Evolutionary conservation across 495 filamentous ascomycete species (phyloP).

Genomic region (Xanthoparmelia taractica): DNA sequence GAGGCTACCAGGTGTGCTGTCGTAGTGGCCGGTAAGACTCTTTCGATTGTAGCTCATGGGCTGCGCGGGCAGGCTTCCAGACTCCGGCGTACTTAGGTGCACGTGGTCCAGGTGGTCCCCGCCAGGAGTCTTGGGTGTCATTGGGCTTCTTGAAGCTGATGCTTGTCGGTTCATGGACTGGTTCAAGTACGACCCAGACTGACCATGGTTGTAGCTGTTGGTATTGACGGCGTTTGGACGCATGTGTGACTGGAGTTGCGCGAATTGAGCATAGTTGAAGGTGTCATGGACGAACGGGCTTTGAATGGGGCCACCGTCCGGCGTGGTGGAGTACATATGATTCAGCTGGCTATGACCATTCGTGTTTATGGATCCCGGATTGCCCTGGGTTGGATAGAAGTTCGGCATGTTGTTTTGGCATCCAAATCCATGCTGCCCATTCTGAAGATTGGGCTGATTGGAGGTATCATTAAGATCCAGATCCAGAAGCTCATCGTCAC

Average conservation of each 20-base stretch:
- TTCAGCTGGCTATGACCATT: slow-evolving; percentile 52
- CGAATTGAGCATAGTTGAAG: slow-evolving; percentile 66
- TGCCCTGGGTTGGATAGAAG: slow-evolving; percentile 41
- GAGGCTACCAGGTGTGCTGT: slow-evolving; percentile 67
- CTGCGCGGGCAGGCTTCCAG: slow-evolving; percentile 63
- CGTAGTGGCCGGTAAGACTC: slow-evolving; percentile 74
- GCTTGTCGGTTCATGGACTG: slow-evolving; percentile 60
- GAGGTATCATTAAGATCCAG: slow-evolving; percentile 41
- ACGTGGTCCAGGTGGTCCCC: slow-evolving; percentile 48
- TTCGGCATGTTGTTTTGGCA: slow-evolving; percentile 35
- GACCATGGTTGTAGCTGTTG: slow-evolving; percentile 41
- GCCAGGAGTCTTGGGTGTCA: slow-evolving; percentile 69
- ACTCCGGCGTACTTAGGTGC: slow-evolving; percentile 55
- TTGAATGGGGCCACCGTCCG: slow-evolving; percentile 78
- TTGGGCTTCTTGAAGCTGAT: slow-evolving; percentile 63
- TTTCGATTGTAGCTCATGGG: slow-evolving; percentile 65
- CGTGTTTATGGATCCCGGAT: slow-evolving; percentile 39
- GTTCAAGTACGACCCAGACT: slow-evolving; percentile 50
- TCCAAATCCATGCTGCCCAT: slow-evolving; percentile 18
- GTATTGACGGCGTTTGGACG: slow-evolving; percentile 48
- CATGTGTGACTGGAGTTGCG: slow-evolving; percentile 49
- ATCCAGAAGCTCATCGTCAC: slow-evolving; percentile 47
- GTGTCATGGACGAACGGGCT: slow-evolving; percentile 71
- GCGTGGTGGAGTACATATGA: slow-evolving; percentile 74
- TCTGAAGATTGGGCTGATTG: slow-evolving; percentile 22